Evolutionary conservation across 805 yeast genomes (phyloP).

Genomic region (Jamesozyma rosinii): DNA sequence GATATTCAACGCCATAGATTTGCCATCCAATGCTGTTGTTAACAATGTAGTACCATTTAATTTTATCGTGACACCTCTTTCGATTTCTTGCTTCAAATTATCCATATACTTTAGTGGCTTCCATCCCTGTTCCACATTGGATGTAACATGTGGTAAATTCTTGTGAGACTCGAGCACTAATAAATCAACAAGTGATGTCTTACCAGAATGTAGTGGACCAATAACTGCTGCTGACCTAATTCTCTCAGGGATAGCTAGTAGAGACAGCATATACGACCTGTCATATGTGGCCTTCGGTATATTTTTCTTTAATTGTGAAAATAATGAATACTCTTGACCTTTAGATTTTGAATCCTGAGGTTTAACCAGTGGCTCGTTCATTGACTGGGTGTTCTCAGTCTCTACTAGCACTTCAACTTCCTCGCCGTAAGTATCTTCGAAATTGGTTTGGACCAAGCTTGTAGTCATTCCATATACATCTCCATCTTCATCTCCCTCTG

Average conservation of each 20-base stretch:
- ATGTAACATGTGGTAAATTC: conserved; percentile 21
- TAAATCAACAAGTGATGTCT: conserved; percentile 67
- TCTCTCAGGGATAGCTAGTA: conserved; percentile 48
- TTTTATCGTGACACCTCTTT: conserved; percentile 62
- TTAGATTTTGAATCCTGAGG: conserved; percentile 38
- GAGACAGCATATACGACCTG: conserved; percentile 48
- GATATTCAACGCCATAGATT: conserved; percentile 52
- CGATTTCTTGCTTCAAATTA: conserved; percentile 56
- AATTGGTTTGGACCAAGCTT: conserved; percentile 13
- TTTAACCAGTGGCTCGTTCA: conserved; percentile 55
- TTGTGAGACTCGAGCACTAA: conserved; percentile 59
- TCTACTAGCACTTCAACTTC: conserved; percentile 59
- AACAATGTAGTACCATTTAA: conserved; percentile 54
- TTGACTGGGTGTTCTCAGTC: conserved; percentile 43
- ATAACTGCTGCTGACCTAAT: conserved; percentile 65
- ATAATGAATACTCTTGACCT: conserved; percentile 11
- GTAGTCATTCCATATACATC: background rate
- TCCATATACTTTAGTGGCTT: conserved; percentile 59
- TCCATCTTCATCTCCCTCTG: background rate
- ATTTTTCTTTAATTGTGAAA: conserved; percentile 11
- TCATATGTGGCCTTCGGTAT: conserved; percentile 56
- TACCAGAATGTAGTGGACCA: conserved; percentile 83
- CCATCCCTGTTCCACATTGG: conserved; percentile 31
- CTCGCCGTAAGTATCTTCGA: conserved; percentile 43
- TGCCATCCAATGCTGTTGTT: conserved; percentile 42